Evolutionary conservation across 176 grass and related monocot genomes (phyloP), one percentile per base, ranked within the genome.

Genomic region (Carex cristatella): DNA sequence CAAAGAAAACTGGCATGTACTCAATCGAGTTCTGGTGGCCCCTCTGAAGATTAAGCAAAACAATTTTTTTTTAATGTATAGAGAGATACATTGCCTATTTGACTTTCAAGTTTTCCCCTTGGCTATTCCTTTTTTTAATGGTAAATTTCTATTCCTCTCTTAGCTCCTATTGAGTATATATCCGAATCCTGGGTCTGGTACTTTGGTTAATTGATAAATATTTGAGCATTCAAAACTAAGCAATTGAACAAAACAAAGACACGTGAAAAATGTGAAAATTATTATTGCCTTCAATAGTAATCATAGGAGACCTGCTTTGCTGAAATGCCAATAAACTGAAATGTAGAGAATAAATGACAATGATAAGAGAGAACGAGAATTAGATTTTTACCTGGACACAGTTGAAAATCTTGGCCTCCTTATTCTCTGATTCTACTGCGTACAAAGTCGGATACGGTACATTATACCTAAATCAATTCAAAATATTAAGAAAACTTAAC

Each of bases 21-120:
- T 99, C 96, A 8, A 99, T 82, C 70, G 96, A 94, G 90, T 99
- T 99, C 93, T 99, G 96, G 83, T 99, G 96, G 4, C 96, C 96
- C 71, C 96, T 95, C 96, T 99, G 91, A 81, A 71, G 13, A 61
- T 37, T 23, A 74, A 78, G 51, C 28, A 5, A 78, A 77, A 69
- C 11, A 37, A n/a, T 16, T 1, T 7, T 7, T 46, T 78, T 78
- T 57, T 3, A 78, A 57, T 32, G 51, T 57, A 78, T 15, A 78
- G 1, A 77, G 2, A 55, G 46, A 77, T 28, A 53, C 19, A 31
- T 55, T 7, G 23, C 8, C 33, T 40, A 38, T 6, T 69, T 2
- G 14, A 31, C 19, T 49, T 12, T 27, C 40, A 10, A 73, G n/a
- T 49, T 51, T 10, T 10, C 19, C 28, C 4, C 3, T 69, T 69